Conservation (phyloP, 192 early-diverging fungal species). For the Coemansia sp. region DNA sequence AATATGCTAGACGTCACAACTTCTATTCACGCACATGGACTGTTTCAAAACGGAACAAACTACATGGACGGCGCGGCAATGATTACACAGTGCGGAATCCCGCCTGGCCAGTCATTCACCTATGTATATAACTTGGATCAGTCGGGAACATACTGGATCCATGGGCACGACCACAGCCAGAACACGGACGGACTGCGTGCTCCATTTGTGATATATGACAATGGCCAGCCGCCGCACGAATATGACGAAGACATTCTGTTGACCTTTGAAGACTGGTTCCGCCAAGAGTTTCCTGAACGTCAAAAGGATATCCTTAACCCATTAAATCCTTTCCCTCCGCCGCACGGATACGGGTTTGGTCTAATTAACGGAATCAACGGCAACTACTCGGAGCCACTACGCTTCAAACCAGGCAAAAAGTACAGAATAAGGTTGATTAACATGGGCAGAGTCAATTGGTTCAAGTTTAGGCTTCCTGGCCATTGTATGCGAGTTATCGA, state of each 20-base stretch:
- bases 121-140: slow-evolving; percentile 69
- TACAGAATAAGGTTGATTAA: slow-evolving; percentile 81
- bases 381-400: slow-evolving; percentile 43
- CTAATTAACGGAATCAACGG: slow-evolving; percentile 65
- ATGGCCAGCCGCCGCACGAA: slow-evolving; percentile 40
- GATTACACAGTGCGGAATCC: slow-evolving; percentile 75
- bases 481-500: slow-evolving; percentile 80
- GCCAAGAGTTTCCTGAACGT: slow-evolving; percentile 23
- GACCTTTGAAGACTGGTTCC: slow-evolving; percentile 69
- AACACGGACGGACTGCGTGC: slow-evolving; percentile 80
- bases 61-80: slow-evolving; percentile 70
- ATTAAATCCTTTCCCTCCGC: slow-evolving; percentile 52
- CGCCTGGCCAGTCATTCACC: slow-evolving; percentile 64
- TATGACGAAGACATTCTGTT: slow-evolving; percentile 69
- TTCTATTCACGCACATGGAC: slow-evolving; percentile 73
- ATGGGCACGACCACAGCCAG: slow-evolving; percentile 68
- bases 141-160: slow-evolving; percentile 84
- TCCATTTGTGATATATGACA: slow-evolving; percentile 69
- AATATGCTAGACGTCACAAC: slow-evolving; percentile 66
- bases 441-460: slow-evolving; percentile 69
- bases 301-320: not conserved
- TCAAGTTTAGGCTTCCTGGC: slow-evolving; percentile 73
- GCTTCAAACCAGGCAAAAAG: slow-evolving; percentile 75
- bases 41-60: slow-evolving; percentile 68
- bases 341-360: slow-evolving; percentile 57